Evolutionary conservation across 2,329 filamentous ascomycete genomes (phyloP).

Genomic region (Xylaria sp.): DNA sequence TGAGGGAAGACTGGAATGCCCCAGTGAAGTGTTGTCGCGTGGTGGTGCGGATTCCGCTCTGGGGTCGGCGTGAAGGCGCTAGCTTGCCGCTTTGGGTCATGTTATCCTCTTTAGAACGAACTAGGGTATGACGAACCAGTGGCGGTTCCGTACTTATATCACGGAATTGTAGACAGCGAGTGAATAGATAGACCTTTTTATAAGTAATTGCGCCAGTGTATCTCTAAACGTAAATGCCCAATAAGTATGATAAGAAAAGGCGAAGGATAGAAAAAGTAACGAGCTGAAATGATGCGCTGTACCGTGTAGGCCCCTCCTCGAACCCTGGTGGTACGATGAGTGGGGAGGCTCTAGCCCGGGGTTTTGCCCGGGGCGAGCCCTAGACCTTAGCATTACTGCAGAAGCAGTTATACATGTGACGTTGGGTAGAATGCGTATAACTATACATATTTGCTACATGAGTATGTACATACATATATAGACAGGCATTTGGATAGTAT

Average conservation of each 20-base stretch:
- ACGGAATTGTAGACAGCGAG: not conserved
- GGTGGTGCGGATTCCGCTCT: slow-evolving; percentile 12
- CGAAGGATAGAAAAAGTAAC: not conserved
- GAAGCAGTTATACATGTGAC: slow-evolving; percentile 12
- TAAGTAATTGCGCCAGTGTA: not conserved
- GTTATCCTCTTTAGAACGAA: not conserved
- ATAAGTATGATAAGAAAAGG: not conserved
- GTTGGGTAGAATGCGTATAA: too few relatives aligned
- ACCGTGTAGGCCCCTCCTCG: not conserved
- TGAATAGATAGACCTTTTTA: not conserved
- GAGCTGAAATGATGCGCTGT: not conserved
- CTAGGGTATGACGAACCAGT: not conserved
- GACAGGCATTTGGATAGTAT: too few relatives aligned
- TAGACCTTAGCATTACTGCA: not conserved
- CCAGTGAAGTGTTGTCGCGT: slow-evolving; percentile 7
- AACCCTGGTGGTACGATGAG: slow-evolving; percentile 1
- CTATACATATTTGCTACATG: not conserved
- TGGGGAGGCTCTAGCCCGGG: not conserved
- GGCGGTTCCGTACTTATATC: not conserved
- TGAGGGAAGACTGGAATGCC: not conserved
- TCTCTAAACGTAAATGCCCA: not conserved
- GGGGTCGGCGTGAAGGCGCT: not conserved
- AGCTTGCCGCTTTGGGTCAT: slow-evolving; percentile 9
- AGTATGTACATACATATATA: not conserved
- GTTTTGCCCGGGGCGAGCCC: not conserved